Base-by-base conservation (phyloP, 1,139 yeast genomes). In the Arxiozyma bovina region DNA sequence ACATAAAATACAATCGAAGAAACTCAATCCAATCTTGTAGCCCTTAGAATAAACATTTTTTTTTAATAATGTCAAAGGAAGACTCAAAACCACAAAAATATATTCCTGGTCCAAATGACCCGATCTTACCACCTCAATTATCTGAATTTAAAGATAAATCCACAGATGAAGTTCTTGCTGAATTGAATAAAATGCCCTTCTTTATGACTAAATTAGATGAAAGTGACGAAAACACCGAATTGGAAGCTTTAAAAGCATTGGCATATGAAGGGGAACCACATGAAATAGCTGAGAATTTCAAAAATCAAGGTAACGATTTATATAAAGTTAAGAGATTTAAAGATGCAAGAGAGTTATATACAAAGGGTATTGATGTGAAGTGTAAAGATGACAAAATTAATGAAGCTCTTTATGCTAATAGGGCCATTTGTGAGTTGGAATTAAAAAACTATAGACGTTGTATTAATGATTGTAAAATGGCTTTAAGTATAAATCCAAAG, bases 221-320 rank as follows among this genome's bases (percentile, higher is more conserved):
- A 45, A 79, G 82, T 7, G 94, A 91, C 42, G 86, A 82, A 49
- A 89, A 88, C 64, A 67, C 77, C 6, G 84, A 81, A 53, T 72
- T 94, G 23, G 98, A 93, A 66, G 99, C 99, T 0, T 77, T 93
- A 58, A 85, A 83, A 66, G 93, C 96, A 15, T 75, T 94, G 64
- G 97, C 96, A 0, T 91, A 88, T 66, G 99, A 93, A 52, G 99
- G 99, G 42, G 96, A 89, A 58, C 97, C 98, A 0, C 83, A 86
- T 63, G 99, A 93, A 65, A 75, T 91, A 50, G 98, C 98, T 1
- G 78, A 81, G 38, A 90, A 90, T 65, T 93, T 91, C 74, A 90
- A 90, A 61, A 84, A 80, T 59, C 98, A 93, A 68, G 99, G 99
- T 12, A 93, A 94, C 66, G 97, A 89, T 23, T 80, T 88, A 58